Evolutionary conservation across 441 rosid genomes (phyloP).

Genomic region (Pelargonium australe): DNA sequence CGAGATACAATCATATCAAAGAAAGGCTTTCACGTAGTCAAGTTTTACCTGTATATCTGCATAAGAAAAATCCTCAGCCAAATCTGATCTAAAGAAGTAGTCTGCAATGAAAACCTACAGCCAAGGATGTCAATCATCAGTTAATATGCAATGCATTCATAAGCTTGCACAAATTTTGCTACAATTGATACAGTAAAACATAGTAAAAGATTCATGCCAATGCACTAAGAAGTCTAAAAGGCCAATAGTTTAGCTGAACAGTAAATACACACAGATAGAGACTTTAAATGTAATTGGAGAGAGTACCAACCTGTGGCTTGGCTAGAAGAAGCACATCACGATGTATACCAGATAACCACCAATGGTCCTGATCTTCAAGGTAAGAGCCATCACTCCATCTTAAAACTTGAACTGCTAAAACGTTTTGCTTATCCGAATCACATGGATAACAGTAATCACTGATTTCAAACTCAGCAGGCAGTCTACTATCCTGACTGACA

Average conservation of each 20-base stretch:
- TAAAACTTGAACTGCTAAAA: slow-evolving; percentile 90
- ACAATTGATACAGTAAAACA: slow-evolving; percentile 1
- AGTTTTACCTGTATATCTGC: slow-evolving; percentile 70
- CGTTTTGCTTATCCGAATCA: slow-evolving; percentile 67
- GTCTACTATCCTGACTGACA: slow-evolving; percentile 93
- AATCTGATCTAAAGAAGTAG: slow-evolving; percentile 72
- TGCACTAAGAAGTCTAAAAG: neutral
- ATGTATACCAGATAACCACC: slow-evolving; percentile 97
- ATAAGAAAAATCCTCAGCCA: slow-evolving; percentile 57
- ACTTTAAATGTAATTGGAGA: slow-evolving; percentile 1
- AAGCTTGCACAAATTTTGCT: neutral
- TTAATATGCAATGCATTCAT: slow-evolving; percentile 6
- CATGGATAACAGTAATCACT: slow-evolving; percentile 74
- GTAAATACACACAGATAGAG: slow-evolving; percentile 1
- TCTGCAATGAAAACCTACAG: slow-evolving; percentile 87
- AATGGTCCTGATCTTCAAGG: slow-evolving; percentile 99
- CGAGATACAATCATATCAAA: neutral
- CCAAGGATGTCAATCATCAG: slow-evolving; percentile 12
- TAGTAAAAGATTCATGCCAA: neutral
- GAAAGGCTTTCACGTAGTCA: neutral
- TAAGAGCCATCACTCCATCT: slow-evolving; percentile 99
- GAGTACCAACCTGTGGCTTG: slow-evolving; percentile 70
- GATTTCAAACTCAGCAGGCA: slow-evolving; percentile 97
- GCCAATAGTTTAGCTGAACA: neutral
- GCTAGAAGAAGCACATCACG: slow-evolving; percentile 96